A percentile compares a stretch with the other conserved stretches of the same genome.
Conservation (phyloP, 163 green algal species). For the Picocystis sp. region DNA sequence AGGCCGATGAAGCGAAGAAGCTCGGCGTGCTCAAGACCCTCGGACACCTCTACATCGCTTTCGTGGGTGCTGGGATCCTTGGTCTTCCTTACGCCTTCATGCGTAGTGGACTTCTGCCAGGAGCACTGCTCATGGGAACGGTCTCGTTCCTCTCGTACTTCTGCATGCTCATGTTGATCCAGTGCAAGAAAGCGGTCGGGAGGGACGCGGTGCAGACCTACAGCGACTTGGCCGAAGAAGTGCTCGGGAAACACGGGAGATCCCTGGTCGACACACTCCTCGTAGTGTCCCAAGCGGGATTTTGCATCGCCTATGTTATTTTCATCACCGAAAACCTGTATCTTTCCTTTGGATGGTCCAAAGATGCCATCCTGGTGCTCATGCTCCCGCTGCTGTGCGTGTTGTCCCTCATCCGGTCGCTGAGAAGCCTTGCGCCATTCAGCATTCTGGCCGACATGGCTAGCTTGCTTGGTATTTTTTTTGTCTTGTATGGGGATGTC, state of each 20-base stretch:
- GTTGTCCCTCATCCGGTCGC: constrained; percentile 16
- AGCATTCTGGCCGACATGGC: constrained; percentile 21
- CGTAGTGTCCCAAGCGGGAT: constrained; percentile 21
- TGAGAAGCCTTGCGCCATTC: constrained; percentile 22
- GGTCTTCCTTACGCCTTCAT: constrained; percentile 29
- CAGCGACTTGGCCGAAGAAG: constrained; percentile 8
- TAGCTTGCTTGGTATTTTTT: constrained; percentile 7
- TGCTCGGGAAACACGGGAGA: background rate
- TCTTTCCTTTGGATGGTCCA: background rate
- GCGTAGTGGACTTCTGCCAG: constrained; percentile 13
- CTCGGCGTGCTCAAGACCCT: too few relatives aligned
- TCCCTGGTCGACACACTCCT: constrained; percentile 12
- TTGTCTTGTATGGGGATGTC: background rate
- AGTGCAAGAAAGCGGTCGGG: constrained; percentile 9
- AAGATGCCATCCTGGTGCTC: background rate
- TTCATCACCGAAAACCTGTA: constrained; percentile 32
- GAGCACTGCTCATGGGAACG: constrained; percentile 1
- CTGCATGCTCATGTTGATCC: constrained; percentile 27
- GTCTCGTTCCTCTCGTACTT: constrained; percentile 13
- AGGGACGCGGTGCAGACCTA: background rate
- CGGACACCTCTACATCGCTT: constrained; percentile 27
- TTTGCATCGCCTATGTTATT: constrained; percentile 36
- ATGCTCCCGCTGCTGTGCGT: constrained; percentile 6
- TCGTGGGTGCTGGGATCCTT: constrained; percentile 31
- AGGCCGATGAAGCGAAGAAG: too few relatives aligned